phyloP scores from a whole-genome alignment of 2,329 filamentous ascomycete genomes.

The Fusarium denticulatum region DNA sequence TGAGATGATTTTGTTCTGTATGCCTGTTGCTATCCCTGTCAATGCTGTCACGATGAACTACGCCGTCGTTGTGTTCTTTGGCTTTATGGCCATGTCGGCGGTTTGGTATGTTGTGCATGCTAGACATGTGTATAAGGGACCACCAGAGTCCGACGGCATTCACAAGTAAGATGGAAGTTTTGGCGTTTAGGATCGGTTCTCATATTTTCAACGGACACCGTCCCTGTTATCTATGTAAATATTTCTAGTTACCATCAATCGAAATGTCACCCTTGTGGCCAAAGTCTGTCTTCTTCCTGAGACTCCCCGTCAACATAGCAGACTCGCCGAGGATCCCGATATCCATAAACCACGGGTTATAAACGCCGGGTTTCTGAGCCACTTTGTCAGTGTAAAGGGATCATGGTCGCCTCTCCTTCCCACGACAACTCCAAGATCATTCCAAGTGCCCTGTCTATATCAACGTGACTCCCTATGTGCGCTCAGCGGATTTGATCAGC shows the following conservation, averaged over 20 bases:
- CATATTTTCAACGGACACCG: not conserved
- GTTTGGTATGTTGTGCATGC: slow-evolving; percentile 69
- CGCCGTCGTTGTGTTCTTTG: slow-evolving; percentile 72
- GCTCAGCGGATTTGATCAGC: not conserved
- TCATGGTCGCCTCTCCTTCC: not conserved
- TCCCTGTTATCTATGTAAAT: not conserved
- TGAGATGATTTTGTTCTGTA: slow-evolving; percentile 79
- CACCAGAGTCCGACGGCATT: slow-evolving; percentile 37
- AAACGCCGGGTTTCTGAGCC: not conserved
- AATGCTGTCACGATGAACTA: slow-evolving; percentile 71
- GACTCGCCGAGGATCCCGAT: not conserved
- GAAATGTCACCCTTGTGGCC: not conserved
- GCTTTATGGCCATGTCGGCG: slow-evolving; percentile 67
- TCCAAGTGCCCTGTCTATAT: accelerated
- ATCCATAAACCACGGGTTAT: too few relatives aligned
- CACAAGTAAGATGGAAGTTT: not conserved
- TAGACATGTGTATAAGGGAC: slow-evolving; percentile 40
- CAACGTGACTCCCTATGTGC: not conserved
- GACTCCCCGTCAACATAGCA: not conserved
- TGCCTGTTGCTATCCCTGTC: slow-evolving; percentile 72
- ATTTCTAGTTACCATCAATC: not conserved
- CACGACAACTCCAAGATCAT: not conserved
- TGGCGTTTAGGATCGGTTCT: not conserved
- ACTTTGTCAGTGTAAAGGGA: not conserved
- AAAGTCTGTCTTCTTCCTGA: accelerated